phyloP scores from a whole-genome alignment of 2,329 filamentous ascomycete genomes.

The Macrophomina tecta region DNA sequence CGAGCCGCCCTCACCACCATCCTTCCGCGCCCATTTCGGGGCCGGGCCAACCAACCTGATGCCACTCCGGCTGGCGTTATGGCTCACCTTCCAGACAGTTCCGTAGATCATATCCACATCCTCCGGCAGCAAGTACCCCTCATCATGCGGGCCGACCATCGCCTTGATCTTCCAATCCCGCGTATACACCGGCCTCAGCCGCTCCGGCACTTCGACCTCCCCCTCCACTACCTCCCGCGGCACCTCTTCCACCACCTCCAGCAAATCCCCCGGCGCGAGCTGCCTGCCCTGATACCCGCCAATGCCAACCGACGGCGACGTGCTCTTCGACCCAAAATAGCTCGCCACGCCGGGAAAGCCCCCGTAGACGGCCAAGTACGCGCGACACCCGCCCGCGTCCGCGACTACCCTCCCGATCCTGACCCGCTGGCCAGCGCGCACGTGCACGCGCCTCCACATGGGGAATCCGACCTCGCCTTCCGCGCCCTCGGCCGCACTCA shows the following conservation, averaged over 20 bases:
- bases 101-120: conserved; percentile 64
- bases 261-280: conserved; percentile 60
- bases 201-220: conserved; percentile 49
- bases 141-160: conserved; percentile 63
- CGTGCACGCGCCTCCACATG: conserved; percentile 62
- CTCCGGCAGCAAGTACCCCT: conserved; percentile 58
- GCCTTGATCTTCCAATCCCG: conserved; percentile 59
- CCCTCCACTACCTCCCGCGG: conserved; percentile 38
- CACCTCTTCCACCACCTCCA: conserved; percentile 47
- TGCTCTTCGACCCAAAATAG: conserved; percentile 66
- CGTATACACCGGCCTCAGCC: conserved; percentile 56
- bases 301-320: conserved; percentile 62
- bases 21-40: conserved; percentile 63
- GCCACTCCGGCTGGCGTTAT: conserved; percentile 66
- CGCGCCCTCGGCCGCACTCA: conserved; percentile 47
- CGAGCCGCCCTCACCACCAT: conserved; percentile 67
- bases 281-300: conserved; percentile 66
- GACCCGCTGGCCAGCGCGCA: conserved; percentile 59
- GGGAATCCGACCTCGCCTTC: conserved; percentile 33
- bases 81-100: conserved; percentile 65
- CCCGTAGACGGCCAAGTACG: conserved; percentile 64
- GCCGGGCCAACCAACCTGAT: conserved; percentile 65
- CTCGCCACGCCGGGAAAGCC: conserved; percentile 60
- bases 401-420: conserved; percentile 58
- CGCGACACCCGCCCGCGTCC: conserved; percentile 57